Conservation (phyloP, 805 yeast species). For the fission yeast (Schizosaccharomyces pombe) region ASM294v3 CU329670.1:5500501-5501000, state of each 20-base stretch:
- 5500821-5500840: neutral
- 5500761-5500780: neutral
- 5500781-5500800: neutral
- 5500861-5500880: neutral
- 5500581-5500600: slow-evolving; percentile 16
- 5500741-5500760: neutral
- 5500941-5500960: neutral
- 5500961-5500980: neutral
- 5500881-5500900: neutral
- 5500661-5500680: slow-evolving; percentile 16
- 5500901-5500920: neutral
- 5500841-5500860: slow-evolving; percentile 1
- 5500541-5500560: slow-evolving; percentile 12
- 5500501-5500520: slow-evolving; percentile 14
- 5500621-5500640: slow-evolving; percentile 14
- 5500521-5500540: slow-evolving; percentile 13
- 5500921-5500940: neutral
- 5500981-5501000: neutral
- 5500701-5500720: slow-evolving; percentile 11
- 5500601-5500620: slow-evolving; percentile 16
- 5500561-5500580: slow-evolving; percentile 16
- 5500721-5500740: neutral
- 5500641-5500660: slow-evolving; percentile 17
- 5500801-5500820: neutral
- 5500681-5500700: slow-evolving; percentile 11